Evolutionary conservation across 306 rosid species (phyloP), one percentile per base, ranked within the genome.

Genomic region (Quercus berberidifolia): DNA sequence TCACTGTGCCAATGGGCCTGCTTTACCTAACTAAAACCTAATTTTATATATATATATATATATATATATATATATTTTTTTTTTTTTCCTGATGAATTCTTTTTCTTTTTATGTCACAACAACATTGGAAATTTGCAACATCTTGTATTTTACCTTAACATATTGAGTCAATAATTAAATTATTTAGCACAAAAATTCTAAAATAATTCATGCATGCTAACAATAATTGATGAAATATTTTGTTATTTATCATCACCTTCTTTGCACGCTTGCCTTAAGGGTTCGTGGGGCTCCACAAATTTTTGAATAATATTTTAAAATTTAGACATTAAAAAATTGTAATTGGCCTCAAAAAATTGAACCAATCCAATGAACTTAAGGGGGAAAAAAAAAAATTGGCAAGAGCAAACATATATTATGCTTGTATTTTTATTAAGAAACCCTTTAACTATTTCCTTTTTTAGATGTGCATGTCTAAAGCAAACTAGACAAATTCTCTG

Each of bases 1-100:
- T 60, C 77, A 75, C 69, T 15, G 43, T 64, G 30, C 3, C 52
- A 38, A 31, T 25, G 79, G 43, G 82, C 76, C 79, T 73, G 38
- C 69, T 67, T 49, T 65, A 57, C 84, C 84, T 76, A 57, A 72
- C 57, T 58, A 4, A 55, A 76, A 79, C 58, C 54, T 71, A 79
- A 70, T 69, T 51, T 17, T 8, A 25, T 26, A 26, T 26, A 26
- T 26, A 26, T 26, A 26, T 25, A 25, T 25, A 25, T 25, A 25
- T 25, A 25, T 26, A 26, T 26, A 26, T 26, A 26, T 11, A 0
- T 63, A 20, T 35, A 5, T 33, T 33, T 35, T 33, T 33, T 35
- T 33, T 33, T 38, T 38, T 41, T 8, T 41, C 1, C 46, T 41
- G 46, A 41, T 41, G 46, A 41, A 41, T 41, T 41, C 3, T 8